Conservation (phyloP, 352 stramenopile genomes). For the Globisporangium echinulatum region DNA sequence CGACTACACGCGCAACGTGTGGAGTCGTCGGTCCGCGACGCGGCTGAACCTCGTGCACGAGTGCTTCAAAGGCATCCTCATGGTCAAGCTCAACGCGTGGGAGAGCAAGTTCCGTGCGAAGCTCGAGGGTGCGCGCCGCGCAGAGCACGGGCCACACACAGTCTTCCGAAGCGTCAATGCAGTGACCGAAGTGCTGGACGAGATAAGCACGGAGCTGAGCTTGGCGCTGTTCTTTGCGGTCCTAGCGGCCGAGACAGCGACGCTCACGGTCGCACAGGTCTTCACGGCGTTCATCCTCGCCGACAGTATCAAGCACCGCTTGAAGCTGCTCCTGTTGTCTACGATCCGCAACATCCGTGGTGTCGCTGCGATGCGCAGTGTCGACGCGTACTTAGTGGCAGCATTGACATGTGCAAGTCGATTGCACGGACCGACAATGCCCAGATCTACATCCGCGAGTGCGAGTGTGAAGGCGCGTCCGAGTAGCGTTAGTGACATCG, state of each 20-base stretch:
- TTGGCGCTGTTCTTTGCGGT: slow-evolving; percentile 33
- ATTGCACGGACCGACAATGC: neutral
- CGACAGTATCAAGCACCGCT: slow-evolving; percentile 24
- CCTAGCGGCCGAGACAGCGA: slow-evolving; percentile 21
- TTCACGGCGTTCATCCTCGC: slow-evolving; percentile 31
- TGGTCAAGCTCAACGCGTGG: slow-evolving; percentile 88
- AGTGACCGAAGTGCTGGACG: neutral
- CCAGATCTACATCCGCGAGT: neutral
- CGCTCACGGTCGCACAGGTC: slow-evolving; percentile 24
- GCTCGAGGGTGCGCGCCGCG: slow-evolving; percentile 39
- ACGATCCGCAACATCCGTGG: neutral
- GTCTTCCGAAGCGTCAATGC: slow-evolving; percentile 8
- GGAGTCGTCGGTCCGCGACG: slow-evolving; percentile 13
- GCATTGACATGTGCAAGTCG: neutral
- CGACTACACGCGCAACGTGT: slow-evolving; percentile 14
- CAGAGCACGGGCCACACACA: slow-evolving; percentile 24
- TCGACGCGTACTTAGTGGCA: neutral
- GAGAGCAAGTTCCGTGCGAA: slow-evolving; percentile 62
- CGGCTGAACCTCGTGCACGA: slow-evolving; percentile 36
- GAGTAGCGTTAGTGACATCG: neutral
- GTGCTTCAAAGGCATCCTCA: slow-evolving; percentile 47
- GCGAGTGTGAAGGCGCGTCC: too few relatives aligned
- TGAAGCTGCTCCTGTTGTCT: slow-evolving; percentile 12
- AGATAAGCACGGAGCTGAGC: slow-evolving; percentile 18
- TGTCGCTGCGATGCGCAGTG: neutral